phyloP scores from a whole-genome alignment of 257 asterid genomes.

The Thymus mandschuricus region DNA sequence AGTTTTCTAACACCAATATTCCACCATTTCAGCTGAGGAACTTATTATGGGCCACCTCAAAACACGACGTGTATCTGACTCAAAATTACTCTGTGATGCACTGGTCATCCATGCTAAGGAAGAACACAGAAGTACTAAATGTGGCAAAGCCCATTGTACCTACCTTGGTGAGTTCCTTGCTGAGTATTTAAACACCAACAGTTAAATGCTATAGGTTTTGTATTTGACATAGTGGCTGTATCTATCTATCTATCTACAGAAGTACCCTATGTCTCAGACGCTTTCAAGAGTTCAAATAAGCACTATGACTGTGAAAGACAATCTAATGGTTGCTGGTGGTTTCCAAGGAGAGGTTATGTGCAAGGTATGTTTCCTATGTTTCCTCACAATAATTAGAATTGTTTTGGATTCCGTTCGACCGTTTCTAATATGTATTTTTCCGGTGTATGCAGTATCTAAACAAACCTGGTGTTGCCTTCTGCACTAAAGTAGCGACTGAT shows the following conservation, averaged over 20 bases:
- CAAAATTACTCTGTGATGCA: constrained; percentile 89
- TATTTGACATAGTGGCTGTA: constrained; percentile 9
- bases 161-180: constrained; percentile 45
- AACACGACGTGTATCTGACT: constrained; percentile 87
- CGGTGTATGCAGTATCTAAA: constrained; percentile 51
- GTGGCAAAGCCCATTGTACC: constrained; percentile 77
- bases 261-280: constrained; percentile 54
- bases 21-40: constrained; percentile 68
- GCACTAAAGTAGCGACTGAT: constrained; percentile 65
- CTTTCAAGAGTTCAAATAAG: constrained; percentile 80
- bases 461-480: constrained; percentile 75
- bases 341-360: constrained; percentile 89
- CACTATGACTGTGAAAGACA: constrained; percentile 75
- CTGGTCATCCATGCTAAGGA: constrained; percentile 80
- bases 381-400: no score
- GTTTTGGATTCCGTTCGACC: no score
- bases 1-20: constrained; percentile 11
- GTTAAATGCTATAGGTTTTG: background rate
- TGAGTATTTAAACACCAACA: background rate
- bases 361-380: constrained; percentile 52
- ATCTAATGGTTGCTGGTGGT: constrained; percentile 85
- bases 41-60: constrained; percentile 83
- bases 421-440: background rate
- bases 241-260: constrained; percentile 40
- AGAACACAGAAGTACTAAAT: constrained; percentile 77